phyloP scores from a whole-genome alignment of 169 alveolate species.

The Babesia ovata region DNA sequence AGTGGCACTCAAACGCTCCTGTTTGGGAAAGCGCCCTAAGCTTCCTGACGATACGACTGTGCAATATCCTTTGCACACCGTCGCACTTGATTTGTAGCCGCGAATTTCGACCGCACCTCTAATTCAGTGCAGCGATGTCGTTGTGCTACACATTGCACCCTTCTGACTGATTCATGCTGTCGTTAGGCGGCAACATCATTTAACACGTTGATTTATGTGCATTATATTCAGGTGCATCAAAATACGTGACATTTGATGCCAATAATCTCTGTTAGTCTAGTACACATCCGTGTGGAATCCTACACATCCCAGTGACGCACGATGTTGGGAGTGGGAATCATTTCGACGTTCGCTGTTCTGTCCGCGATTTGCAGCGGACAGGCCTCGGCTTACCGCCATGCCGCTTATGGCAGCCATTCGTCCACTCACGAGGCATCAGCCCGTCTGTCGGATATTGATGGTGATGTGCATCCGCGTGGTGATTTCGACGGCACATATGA shows the following conservation, averaged over 20 bases:
- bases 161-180: too few species aligned
- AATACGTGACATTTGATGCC: not conserved
- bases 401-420: not conserved
- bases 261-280: not conserved
- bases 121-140: not conserved
- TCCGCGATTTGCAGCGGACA: not conserved
- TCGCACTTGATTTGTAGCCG: too few species aligned
- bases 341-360: not conserved
- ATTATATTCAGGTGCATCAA: not conserved
- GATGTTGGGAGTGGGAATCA: slow-evolving; percentile 6
- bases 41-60: too few species aligned
- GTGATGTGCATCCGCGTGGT: too few species aligned
- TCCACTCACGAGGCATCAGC: too few species aligned
- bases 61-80: too few species aligned
- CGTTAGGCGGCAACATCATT: not conserved
- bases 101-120: too few species aligned
- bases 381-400: not conserved
- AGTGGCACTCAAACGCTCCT: too few species aligned
- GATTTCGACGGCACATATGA: too few species aligned
- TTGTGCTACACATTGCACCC: slow-evolving; percentile 30
- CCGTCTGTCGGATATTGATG: too few species aligned
- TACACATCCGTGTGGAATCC: slow-evolving; percentile 1
- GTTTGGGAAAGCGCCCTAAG: too few species aligned
- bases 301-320: slow-evolving; percentile 5
- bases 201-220: not conserved